Evolutionary conservation across 2,329 filamentous ascomycete species (phyloP), one percentile per base, ranked within the genome.

Genomic region (Furcasterigmium furcatum): DNA sequence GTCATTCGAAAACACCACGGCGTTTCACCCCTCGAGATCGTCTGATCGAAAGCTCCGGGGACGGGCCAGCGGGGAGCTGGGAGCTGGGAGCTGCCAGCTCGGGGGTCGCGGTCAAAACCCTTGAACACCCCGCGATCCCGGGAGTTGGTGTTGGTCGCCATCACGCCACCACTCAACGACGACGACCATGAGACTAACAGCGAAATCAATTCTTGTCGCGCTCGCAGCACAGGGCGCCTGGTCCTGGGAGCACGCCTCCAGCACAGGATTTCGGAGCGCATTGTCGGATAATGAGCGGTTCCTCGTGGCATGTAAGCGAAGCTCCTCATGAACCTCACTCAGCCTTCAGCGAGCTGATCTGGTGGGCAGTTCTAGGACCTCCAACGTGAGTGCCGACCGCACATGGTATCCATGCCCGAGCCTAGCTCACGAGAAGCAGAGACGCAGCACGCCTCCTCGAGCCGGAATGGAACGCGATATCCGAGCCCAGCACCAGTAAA

Each of bases 401-500:
- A 20, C 24, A n/a, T 30, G 10, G 4, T 16, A 32, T 16, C 30
- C 9, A 13, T 9, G 4, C 30, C 13, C 3, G 9, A n/a, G 5
- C 30, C 5, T 16, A n/a, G 10, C 32, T 35, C n/a, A 35, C 34
- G 19, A 4, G 19, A 7, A 9, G 5, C 8, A 42, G 27, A 20
- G 40, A 42, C 10, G 40, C 40, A 19, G 63, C 62, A 38, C 53
- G 61, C 50, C 49, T 55, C 9, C 55, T 71, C 14, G 64, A 69
- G 36, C 24, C 55, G 19, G 62, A 69, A 62, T 72, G 67, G 68
- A 43, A 14, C 1, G 21, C 47, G 2, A 50, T 63, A 6, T 46
- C 47, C 5, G 49, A 57, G 32, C 42, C 43, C 34, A 46, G 36
- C 13, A 45, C 67, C 2, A 44, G 25, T 19, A 14, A 41, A 34